A percentile compares a stretch with the other conserved stretches of the same genome.
Evolutionary conservation across 2,329 filamentous ascomycete genomes (phyloP).

Genomic region (Anthostomella pinea): DNA sequence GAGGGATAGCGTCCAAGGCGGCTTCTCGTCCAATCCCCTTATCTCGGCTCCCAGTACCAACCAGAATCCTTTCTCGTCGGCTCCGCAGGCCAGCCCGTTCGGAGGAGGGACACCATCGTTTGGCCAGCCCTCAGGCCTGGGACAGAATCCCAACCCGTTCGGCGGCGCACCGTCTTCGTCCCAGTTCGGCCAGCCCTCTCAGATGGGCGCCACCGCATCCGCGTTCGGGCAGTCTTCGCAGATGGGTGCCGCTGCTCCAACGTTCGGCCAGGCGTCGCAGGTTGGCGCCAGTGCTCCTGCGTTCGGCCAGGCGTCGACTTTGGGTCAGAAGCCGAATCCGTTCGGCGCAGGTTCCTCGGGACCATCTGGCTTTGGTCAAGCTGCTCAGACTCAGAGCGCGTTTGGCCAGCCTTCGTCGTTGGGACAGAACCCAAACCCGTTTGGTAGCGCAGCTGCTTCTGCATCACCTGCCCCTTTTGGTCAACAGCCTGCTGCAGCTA

Average conservation of each 20-base stretch:
- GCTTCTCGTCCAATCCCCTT: slow-evolving; percentile 24
- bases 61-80: slow-evolving; percentile 39
- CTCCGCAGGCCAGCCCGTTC: slow-evolving; percentile 30
- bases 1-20: slow-evolving; percentile 29
- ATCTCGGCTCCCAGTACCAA: slow-evolving; percentile 30
- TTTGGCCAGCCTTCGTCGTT: slow-evolving; percentile 38
- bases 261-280: slow-evolving; percentile 41
- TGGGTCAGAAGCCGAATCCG: slow-evolving; percentile 30
- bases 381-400: slow-evolving; percentile 28
- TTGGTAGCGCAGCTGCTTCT: slow-evolving; percentile 15
- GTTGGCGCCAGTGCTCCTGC: slow-evolving; percentile 27
- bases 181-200: slow-evolving; percentile 28
- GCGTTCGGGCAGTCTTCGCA: slow-evolving; percentile 27
- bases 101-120: slow-evolving; percentile 23
- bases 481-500: slow-evolving; percentile 14
- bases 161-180: slow-evolving; percentile 4
- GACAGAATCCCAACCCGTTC: slow-evolving; percentile 13
- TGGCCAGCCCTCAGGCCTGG: slow-evolving; percentile 28
- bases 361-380: slow-evolving; percentile 32
- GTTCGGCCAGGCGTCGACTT: slow-evolving; percentile 28
- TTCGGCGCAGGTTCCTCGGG: slow-evolving; percentile 20
- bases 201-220: slow-evolving; percentile 2
- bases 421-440: slow-evolving; percentile 31
- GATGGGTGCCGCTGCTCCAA: slow-evolving; percentile 14
- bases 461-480: slow-evolving; percentile 26